These are phyloP conservation scores for Chlorella sorokiniana DNA, from an alignment of 139 green algal genomes.

Conservation along the genomic window DNA sequence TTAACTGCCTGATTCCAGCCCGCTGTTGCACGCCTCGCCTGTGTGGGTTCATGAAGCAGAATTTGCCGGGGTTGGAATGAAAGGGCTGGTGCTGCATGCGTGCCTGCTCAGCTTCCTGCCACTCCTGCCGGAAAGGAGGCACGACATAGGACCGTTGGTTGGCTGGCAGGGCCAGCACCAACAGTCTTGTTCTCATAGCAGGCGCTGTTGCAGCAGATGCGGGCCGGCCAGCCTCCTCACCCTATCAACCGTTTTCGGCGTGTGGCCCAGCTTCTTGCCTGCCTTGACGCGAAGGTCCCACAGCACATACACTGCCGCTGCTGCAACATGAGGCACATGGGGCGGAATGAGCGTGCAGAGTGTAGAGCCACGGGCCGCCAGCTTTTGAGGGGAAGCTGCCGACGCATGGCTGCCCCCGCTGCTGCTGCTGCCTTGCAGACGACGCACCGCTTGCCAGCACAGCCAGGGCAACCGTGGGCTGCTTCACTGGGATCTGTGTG, in stretches of 20 bases:
- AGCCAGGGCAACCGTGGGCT: background rate
- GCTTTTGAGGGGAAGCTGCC: background rate
- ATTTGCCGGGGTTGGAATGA: constrained; percentile 7
- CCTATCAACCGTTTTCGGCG: background rate
- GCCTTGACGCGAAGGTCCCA: constrained; percentile 10
- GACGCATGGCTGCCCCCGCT: background rate
- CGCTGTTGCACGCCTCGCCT: background rate
- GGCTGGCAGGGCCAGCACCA: no score
- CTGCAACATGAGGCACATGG: background rate
- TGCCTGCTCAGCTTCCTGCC: constrained; percentile 3
- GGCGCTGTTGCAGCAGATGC: no score
- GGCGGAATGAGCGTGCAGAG: background rate
- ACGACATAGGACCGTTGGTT: no score
- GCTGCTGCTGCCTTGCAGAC: background rate
- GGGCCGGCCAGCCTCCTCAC: background rate
- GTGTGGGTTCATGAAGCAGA: constrained; percentile 2
- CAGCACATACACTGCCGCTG: background rate
- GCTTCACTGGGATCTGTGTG: background rate
- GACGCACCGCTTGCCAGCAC: background rate
- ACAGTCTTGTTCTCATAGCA: no score
- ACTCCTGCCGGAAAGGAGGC: no score
- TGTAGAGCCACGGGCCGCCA: background rate
- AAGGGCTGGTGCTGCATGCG: constrained; percentile 2
- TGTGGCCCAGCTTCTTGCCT: constrained; percentile 10
- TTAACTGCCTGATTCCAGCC: background rate